Evolutionary conservation across 2,329 filamentous ascomycete genomes (phyloP).

Genomic region (Aureobasidium lini): DNA sequence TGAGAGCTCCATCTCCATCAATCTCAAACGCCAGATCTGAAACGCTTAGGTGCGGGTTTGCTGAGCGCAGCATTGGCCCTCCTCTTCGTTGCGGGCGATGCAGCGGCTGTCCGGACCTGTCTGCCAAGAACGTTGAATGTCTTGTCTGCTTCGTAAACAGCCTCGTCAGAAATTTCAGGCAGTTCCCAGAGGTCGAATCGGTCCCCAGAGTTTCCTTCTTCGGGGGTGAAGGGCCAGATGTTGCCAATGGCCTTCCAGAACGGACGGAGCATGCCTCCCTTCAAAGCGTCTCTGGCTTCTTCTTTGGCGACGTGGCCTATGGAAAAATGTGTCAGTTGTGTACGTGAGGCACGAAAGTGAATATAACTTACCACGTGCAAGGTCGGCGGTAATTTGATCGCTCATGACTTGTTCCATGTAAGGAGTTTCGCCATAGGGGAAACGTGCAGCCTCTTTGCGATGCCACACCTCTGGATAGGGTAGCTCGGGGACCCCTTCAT

Average conservation of each 20-base stretch:
- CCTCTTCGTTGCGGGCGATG: not conserved
- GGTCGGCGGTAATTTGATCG: conserved; percentile 23
- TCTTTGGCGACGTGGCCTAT: not conserved
- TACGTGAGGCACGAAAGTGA: not conserved
- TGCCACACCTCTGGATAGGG: conserved; percentile 25
- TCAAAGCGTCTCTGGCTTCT: not conserved
- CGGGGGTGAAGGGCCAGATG: not conserved
- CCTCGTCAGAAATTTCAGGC: not conserved
- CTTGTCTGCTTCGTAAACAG: not conserved
- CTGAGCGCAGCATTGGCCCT: not conserved
- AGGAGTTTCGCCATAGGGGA: conserved; percentile 27
- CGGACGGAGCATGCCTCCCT: not conserved
- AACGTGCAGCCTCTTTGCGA: conserved; percentile 23
- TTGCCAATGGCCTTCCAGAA: not conserved
- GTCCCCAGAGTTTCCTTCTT: not conserved
- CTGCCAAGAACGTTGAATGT: not conserved
- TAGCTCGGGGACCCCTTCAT: conserved; percentile 11
- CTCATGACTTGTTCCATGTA: conserved; percentile 22
- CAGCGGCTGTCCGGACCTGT: too few relatives aligned
- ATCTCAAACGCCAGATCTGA: not conserved
- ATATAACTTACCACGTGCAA: conserved; percentile 20
- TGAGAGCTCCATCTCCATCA: too few relatives aligned
- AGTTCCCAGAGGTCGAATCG: not conserved
- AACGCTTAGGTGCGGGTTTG: not conserved
- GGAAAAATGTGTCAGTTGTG: not conserved